These are phyloP conservation scores for Aspergillus funiculosus DNA, from an alignment of 495 filamentous ascomycete genomes.

Conservation along the genomic window DNA sequence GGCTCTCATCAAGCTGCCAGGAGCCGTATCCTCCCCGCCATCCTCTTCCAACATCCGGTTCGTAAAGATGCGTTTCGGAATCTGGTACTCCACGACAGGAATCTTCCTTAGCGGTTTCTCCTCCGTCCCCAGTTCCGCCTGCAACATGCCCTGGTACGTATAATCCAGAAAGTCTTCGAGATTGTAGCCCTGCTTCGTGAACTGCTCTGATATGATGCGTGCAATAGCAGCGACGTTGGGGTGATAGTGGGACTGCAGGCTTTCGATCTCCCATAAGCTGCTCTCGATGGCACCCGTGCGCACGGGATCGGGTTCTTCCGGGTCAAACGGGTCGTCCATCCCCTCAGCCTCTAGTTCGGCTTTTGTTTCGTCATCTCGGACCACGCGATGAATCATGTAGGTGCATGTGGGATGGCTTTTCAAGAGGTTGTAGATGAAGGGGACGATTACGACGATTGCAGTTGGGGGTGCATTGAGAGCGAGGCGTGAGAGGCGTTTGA, in stretches of 20 bases:
- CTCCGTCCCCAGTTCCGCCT: slow-evolving; percentile 60
- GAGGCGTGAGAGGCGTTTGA: slow-evolving; percentile 82
- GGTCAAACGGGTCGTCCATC: slow-evolving; percentile 73
- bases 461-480: slow-evolving; percentile 78
- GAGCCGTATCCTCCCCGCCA: slow-evolving; percentile 37
- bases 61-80: slow-evolving; percentile 81
- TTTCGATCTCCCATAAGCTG: slow-evolving; percentile 90
- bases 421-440: slow-evolving; percentile 93
- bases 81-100: slow-evolving; percentile 87
- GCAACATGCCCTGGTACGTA: slow-evolving; percentile 81
- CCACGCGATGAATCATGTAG: slow-evolving; percentile 87
- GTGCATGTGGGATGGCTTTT: slow-evolving; percentile 84
- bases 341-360: slow-evolving; percentile 57
- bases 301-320: slow-evolving; percentile 72
- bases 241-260: slow-evolving; percentile 88
- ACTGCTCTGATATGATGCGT: slow-evolving; percentile 92
- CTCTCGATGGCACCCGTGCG: slow-evolving; percentile 83
- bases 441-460: slow-evolving; percentile 80
- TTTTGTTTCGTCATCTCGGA: slow-evolving; percentile 50
- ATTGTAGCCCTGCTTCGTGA: slow-evolving; percentile 89
- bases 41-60: slow-evolving; percentile 41
- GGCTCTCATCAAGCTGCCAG: slow-evolving; percentile 34
- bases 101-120: slow-evolving; percentile 74
- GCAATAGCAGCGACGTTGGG: slow-evolving; percentile 93
- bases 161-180: slow-evolving; percentile 96